Conservation (phyloP, 2,329 filamentous ascomycete genomes). For the Phoma sp. region DNA sequence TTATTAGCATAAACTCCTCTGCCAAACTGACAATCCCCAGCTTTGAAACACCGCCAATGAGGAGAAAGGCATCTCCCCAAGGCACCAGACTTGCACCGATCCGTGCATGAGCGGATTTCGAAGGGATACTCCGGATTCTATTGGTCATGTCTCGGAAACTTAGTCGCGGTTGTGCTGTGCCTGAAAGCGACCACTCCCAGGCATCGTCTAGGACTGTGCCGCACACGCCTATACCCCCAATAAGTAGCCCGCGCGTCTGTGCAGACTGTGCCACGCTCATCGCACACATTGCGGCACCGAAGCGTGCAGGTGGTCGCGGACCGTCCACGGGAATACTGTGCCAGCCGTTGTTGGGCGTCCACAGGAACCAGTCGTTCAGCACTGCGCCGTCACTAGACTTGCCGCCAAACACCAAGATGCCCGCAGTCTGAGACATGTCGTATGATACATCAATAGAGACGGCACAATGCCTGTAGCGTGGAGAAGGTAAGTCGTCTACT, state of each 20-base stretch:
- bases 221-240: constrained; percentile 73
- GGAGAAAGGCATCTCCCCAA: constrained; percentile 55
- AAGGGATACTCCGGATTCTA: constrained; percentile 24
- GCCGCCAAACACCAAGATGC: constrained; percentile 56
- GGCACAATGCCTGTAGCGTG: constrained; percentile 78
- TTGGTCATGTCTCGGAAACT: constrained; percentile 41
- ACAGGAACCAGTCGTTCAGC: constrained; percentile 53
- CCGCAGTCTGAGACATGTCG: constrained; percentile 52
- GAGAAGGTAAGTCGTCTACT: constrained; percentile 70
- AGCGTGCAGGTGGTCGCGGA: constrained; percentile 58
- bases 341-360: constrained; percentile 62
- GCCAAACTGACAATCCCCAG: constrained; percentile 33
- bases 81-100: constrained; percentile 62
- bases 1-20: constrained; percentile 41
- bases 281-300: constrained; percentile 64
- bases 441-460: constrained; percentile 54
- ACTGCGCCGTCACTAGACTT: constrained; percentile 53
- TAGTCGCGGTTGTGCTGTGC: constrained; percentile 38
- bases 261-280: constrained; percentile 42
- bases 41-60: constrained; percentile 61
- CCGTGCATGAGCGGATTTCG: constrained; percentile 46
- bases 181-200: constrained; percentile 67
- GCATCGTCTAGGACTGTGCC: constrained; percentile 69
- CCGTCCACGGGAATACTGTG: constrained; percentile 50
- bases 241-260: constrained; percentile 66